Percentiles rank a stretch among this genome's conserved stretches.
phyloP scores from a whole-genome alignment of 2,329 filamentous ascomycete genomes.

The Endothia cerciana region DNA sequence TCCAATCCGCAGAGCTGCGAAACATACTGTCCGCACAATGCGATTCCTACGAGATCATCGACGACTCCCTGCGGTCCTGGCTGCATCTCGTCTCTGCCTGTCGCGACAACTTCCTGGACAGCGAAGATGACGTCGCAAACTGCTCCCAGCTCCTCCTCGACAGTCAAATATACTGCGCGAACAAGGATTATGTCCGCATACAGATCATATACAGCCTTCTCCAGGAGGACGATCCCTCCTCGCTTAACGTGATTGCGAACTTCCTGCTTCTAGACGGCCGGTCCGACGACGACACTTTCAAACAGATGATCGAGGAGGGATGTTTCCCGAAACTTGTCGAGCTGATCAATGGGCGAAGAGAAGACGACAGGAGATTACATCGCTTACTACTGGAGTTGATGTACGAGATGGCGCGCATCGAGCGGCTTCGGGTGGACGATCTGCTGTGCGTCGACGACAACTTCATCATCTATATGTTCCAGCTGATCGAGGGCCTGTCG shows the following conservation, averaged over 20 bases:
- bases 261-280: constrained; percentile 88
- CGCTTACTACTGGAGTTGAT: constrained; percentile 82
- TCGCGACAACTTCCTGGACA: constrained; percentile 74
- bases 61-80: constrained; percentile 84
- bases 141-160: constrained; percentile 81
- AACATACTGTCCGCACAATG: constrained; percentile 52
- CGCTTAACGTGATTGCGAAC: constrained; percentile 81
- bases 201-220: constrained; percentile 92
- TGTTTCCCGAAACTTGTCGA: constrained; percentile 84
- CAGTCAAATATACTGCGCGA: constrained; percentile 72
- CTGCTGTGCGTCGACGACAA: constrained; percentile 76
- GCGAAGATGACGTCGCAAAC: constrained; percentile 77
- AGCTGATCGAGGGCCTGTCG: constrained; percentile 84
- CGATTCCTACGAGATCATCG: constrained; percentile 65
- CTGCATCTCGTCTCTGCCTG: constrained; percentile 76
- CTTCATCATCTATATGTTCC: constrained; percentile 83
- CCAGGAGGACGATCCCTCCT: constrained; percentile 81
- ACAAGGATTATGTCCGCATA: constrained; percentile 85
- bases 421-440: constrained; percentile 77
- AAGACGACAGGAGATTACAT: constrained; percentile 73
- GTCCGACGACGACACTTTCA: constrained; percentile 75
- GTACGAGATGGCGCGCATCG: constrained; percentile 96
- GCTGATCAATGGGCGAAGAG: constrained; percentile 69
- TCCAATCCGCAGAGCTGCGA: constrained; percentile 48
- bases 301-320: constrained; percentile 84